Percentiles rank a stretch among this genome's conserved stretches.
Conservation (phyloP, 1,284 basidiomycete species). For the Gomphus sp. region DNA sequence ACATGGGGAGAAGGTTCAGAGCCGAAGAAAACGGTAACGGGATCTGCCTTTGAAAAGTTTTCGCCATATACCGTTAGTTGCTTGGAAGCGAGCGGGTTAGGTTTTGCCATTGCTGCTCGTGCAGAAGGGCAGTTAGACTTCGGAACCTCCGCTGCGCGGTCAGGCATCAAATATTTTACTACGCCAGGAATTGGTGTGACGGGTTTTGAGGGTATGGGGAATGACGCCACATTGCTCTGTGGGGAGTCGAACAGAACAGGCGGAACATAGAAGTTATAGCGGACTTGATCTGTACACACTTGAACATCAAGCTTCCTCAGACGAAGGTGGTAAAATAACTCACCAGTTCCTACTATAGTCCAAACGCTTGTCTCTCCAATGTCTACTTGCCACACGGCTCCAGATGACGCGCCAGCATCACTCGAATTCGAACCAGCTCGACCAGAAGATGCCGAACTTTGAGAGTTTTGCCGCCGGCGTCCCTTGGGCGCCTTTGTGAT, state of each 20-base stretch:
- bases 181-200: slow-evolving; percentile 81
- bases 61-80: slow-evolving; percentile 86
- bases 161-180: slow-evolving; percentile 79
- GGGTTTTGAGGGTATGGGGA: slow-evolving; percentile 70
- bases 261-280: slow-evolving; percentile 91
- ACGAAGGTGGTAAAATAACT: slow-evolving; percentile 14
- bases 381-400: slow-evolving; percentile 79
- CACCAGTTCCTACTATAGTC: slow-evolving; percentile 88
- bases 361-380: slow-evolving; percentile 87
- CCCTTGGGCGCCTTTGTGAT: slow-evolving; percentile 55
- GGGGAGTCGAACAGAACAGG: slow-evolving; percentile 69
- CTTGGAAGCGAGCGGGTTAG: slow-evolving; percentile 59
- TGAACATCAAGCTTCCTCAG: neutral
- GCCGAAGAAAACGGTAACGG: slow-evolving; percentile 80
- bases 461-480: slow-evolving; percentile 62
- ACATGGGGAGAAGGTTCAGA: slow-evolving; percentile 80
- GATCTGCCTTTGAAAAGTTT: slow-evolving; percentile 76
- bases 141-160: slow-evolving; percentile 65
- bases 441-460: slow-evolving; percentile 52
- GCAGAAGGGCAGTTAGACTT: slow-evolving; percentile 55
- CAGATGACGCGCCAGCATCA: slow-evolving; percentile 60
- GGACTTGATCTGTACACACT: slow-evolving; percentile 56
- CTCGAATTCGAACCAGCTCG: slow-evolving; percentile 40
- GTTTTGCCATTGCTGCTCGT: slow-evolving; percentile 60
- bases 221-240: slow-evolving; percentile 34